Base-by-base conservation (phyloP, 495 filamentous ascomycete species). In the Beverwykella pulmonaria region DNA sequence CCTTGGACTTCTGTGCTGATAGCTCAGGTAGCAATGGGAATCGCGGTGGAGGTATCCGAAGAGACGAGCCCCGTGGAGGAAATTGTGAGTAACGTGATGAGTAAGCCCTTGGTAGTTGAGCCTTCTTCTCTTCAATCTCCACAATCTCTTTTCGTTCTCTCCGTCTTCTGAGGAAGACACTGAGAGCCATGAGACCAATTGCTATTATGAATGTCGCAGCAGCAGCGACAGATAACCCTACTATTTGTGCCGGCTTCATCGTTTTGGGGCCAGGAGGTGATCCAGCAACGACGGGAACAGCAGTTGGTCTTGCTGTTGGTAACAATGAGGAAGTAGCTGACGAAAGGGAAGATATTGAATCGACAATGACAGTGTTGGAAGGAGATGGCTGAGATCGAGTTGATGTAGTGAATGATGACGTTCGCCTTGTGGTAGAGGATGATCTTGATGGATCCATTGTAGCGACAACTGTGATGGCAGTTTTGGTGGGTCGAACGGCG, bases 191-290 rank as follows among this genome's bases (percentile, higher is more conserved):
- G 34, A 66, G 61, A 34, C 68, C 68, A 47, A 71, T 67, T 17
- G 71, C 68, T 9, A 73, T 1, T 36, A 71, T 69, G 39, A 73
- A 62, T 4, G 65, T 55, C 23, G 68, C 71, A 26, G 55, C 59
- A n/a, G 59, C 68, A 32, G 71, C 71, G n/a, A 73, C 64, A 20
- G 71, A 65, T 32, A 73, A 52, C 12, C 71, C 71, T 27, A 61
- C 61, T 22, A 73, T 73, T 47, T 73, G 71, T 36, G 71, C 68
- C 8, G 71, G 68, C 20, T 46, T 67, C 68, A 73, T 65, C 20
- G 68, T 66, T 19, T 46, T 25, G 46, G 70, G 53, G 22, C 19
- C 30, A 34, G 34, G 27, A n/a, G 59, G 19, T 36, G 14, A 39
- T 36, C 9, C 39, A 44, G 39, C 39, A n/a, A 44, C 39, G 39